Conservation (phyloP, 495 filamentous ascomycete species). For the Zalerion maritima region DNA sequence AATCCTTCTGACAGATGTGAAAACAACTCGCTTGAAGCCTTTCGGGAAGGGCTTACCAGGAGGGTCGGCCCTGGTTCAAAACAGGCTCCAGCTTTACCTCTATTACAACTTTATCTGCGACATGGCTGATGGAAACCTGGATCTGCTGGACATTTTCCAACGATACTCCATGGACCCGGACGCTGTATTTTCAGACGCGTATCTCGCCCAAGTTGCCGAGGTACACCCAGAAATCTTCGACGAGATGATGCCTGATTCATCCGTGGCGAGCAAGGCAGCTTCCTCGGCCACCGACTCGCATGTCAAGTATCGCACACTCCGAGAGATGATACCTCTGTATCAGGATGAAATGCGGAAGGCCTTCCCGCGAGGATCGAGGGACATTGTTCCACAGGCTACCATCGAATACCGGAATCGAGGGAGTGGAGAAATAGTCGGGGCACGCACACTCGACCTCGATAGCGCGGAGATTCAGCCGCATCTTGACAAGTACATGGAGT, state of each 20-base stretch:
- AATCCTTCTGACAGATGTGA: conserved; percentile 77
- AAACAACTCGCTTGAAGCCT: conserved; percentile 57
- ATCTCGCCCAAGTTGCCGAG: conserved; percentile 62
- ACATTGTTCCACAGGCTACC: conserved; percentile 44
- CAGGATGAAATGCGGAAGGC: conserved; percentile 35
- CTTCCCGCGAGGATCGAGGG: conserved; percentile 39
- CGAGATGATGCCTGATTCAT: conserved; percentile 18
- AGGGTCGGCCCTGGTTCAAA: conserved; percentile 54
- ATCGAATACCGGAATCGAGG: conserved; percentile 44
- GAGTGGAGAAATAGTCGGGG: conserved; percentile 11
- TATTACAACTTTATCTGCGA: conserved; percentile 77
- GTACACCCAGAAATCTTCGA: conserved; percentile 45
- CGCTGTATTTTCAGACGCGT: conserved; percentile 56
- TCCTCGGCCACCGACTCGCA: conserved; percentile 4
- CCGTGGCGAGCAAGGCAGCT: conserved; percentile 1
- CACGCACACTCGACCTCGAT: conserved; percentile 20
- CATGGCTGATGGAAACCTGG: conserved; percentile 55
- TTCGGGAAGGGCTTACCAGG: too few relatives aligned
- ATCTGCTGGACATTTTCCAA: conserved; percentile 47
- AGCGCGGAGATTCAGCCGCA: conserved; percentile 45
- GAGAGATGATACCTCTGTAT: conserved; percentile 22
- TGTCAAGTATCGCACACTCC: conserved; percentile 25
- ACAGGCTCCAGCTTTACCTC: conserved; percentile 74
- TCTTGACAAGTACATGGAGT: conserved; percentile 53
- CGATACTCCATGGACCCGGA: conserved; percentile 54